phyloP scores from a whole-genome alignment of 2,329 filamentous ascomycete species.

The Epichloe uncinata region DNA sequence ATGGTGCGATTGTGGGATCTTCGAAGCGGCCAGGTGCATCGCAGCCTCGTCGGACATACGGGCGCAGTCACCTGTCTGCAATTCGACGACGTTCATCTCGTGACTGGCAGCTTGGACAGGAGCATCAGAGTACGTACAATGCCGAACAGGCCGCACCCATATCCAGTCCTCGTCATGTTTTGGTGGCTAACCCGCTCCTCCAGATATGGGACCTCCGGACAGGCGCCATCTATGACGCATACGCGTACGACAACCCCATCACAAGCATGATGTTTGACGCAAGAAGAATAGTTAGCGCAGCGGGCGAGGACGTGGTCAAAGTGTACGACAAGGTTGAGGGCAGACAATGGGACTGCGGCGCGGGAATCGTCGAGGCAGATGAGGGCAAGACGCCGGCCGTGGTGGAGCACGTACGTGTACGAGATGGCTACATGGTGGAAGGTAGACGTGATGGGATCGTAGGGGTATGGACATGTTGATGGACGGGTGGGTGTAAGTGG shows the following conservation, averaged over 20 bases:
- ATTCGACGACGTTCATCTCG: constrained; percentile 89
- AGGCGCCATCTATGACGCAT: constrained; percentile 89
- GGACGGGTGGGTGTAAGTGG: background rate
- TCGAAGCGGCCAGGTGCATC: constrained; percentile 89
- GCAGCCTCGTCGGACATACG: constrained; percentile 89
- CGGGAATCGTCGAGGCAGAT: constrained; percentile 58
- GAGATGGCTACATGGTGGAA: constrained; percentile 88
- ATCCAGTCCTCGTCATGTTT: background rate
- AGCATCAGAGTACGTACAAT: constrained; percentile 70
- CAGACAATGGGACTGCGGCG: constrained; percentile 90
- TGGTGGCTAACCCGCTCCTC: constrained; percentile 9
- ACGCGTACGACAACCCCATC: constrained; percentile 83
- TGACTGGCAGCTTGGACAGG: constrained; percentile 84
- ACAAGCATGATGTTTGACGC: constrained; percentile 97
- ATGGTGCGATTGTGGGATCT: constrained; percentile 97
- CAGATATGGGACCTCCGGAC: constrained; percentile 98
- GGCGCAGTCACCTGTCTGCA: constrained; percentile 88
- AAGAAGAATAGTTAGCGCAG: constrained; percentile 77
- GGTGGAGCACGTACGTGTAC: constrained; percentile 78
- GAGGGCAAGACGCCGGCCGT: constrained; percentile 50
- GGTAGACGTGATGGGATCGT: constrained; percentile 78
- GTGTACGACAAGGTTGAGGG: constrained; percentile 97
- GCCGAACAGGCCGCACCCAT: too few species aligned
- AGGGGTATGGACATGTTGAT: constrained; percentile 72
- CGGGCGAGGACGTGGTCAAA: constrained; percentile 88